A percentile compares a stretch with the other conserved stretches of the same genome.
Evolutionary conservation across 1,284 basidiomycete species (phyloP).

Genomic region (Tetrapyrgos nigripes): DNA sequence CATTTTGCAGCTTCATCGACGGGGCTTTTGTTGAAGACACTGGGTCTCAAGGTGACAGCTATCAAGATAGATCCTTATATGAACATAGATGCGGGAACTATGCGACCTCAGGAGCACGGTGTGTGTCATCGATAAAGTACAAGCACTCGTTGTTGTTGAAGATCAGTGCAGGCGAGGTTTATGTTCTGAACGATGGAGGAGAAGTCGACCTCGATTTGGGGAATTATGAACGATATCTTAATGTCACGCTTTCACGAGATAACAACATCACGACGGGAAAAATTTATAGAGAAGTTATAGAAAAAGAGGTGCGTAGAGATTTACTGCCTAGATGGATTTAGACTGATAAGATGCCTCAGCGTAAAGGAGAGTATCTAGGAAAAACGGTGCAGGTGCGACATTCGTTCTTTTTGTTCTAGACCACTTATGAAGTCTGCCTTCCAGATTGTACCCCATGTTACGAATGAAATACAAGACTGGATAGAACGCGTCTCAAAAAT

Average conservation of each 20-base stretch:
- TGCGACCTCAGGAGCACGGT: constrained; percentile 99
- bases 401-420: not conserved
- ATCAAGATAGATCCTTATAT: constrained; percentile 99
- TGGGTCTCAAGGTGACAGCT: constrained; percentile 95
- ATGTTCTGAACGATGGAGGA: constrained; percentile 97
- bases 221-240: constrained; percentile 98
- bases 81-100: constrained; percentile 99
- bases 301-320: constrained; percentile 82
- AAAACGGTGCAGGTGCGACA: constrained; percentile 89
- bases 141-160: constrained; percentile 24
- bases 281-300: constrained; percentile 97
- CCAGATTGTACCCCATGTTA: constrained; percentile 96
- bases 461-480: constrained; percentile 99
- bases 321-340: constrained; percentile 9
- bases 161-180: constrained; percentile 84
- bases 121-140: constrained; percentile 41
- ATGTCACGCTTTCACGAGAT: constrained; percentile 92
- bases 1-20: constrained; percentile 86
- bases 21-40: constrained; percentile 94
- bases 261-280: constrained; percentile 99
- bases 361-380: constrained; percentile 96
- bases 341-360: constrained; percentile 48
- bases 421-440: constrained; percentile 19
- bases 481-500: constrained; percentile 94
- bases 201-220: constrained; percentile 98